Base-by-base conservation (phyloP, 129 eudicot genomes). In the Flaveria brownii region DNA sequence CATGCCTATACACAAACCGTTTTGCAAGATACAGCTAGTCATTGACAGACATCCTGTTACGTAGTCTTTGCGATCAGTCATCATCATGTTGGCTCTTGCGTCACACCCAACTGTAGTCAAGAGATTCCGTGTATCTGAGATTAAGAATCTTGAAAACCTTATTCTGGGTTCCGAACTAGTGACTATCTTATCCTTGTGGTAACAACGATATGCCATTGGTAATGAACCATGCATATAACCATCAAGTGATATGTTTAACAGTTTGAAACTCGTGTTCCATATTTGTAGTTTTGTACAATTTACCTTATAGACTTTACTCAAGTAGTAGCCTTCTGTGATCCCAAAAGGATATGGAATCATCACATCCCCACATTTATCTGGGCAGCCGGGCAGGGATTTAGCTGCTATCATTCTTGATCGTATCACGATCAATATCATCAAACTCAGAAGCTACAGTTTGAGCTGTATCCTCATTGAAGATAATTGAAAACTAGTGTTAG, bases 51-150 rank as follows among this genome's bases (percentile, higher is more conserved):
- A 74, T 17, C 84, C 84, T 7, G 22, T 41, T 57, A 54, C 11
- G 47, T 74, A 80, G 13, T 55, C 61, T 6, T 55, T 61, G 4
- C 73, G 6, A 1, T 33, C 1, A 36, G n/a, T 30, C 9, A 4
- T 4, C 79, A 46, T 68, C 9, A 75, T 75, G 79, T 20, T n/a
- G 28, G 76, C 71, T 81, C 80, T 75, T 33, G 84, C 78, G 22
- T 66, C 84, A 47, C 84, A 81, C 61, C 84, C 84, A 57, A 81
- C 80, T 1, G 71, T 16, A 4, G 72, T 81, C 30, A 81, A 43
- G 47, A 65, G 26, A 65, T 81, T 81, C 17, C 15, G 26, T 33
- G 42, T 11, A 28, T n/a, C 65, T n/a, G 76, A 57, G 43, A 81
- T 17, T 6, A 22, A 56, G 65, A 81, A 75, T 39, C 84, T 81